Evolutionary conservation across 2,329 filamentous ascomycete species (phyloP).

Genomic region (Trichoderma sp.): DNA sequence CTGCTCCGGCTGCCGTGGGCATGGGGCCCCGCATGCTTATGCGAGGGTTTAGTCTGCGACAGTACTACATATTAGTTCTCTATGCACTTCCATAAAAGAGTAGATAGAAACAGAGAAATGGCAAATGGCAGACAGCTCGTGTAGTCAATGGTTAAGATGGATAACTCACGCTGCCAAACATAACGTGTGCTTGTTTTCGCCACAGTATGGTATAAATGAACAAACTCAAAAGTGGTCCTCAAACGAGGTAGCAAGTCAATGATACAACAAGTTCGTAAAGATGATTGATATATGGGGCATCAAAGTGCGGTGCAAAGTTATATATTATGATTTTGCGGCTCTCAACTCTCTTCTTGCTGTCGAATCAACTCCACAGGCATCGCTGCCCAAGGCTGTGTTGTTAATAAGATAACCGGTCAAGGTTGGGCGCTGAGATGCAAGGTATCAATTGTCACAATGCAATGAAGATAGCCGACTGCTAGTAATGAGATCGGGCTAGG

Average conservation of each 20-base stretch:
- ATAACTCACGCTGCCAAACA: background rate
- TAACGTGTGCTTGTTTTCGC: background rate
- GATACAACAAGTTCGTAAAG: background rate
- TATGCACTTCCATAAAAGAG: background rate
- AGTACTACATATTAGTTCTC: background rate
- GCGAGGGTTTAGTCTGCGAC: background rate
- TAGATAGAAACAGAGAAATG: background rate
- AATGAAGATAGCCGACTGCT: background rate
- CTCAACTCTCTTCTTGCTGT: background rate
- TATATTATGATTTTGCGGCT: conserved; percentile 20
- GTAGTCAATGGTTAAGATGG: background rate
- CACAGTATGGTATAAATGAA: background rate
- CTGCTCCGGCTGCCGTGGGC: background rate
- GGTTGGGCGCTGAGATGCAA: conserved; percentile 32
- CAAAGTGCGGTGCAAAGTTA: conserved; percentile 14
- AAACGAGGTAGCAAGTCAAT: background rate
- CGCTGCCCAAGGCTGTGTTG: conserved; percentile 32
- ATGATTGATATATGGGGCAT: background rate
- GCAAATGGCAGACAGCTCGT: background rate
- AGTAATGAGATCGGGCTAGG: background rate
- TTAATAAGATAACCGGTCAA: conserved; percentile 25
- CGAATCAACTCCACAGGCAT: conserved; percentile 26
- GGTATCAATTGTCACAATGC: conserved; percentile 23
- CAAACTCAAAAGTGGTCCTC: background rate
- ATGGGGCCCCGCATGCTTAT: background rate